These are phyloP conservation scores for Chenopodium album DNA, from an alignment of 148 eudicot species.

Conservation along the genomic window DNA sequence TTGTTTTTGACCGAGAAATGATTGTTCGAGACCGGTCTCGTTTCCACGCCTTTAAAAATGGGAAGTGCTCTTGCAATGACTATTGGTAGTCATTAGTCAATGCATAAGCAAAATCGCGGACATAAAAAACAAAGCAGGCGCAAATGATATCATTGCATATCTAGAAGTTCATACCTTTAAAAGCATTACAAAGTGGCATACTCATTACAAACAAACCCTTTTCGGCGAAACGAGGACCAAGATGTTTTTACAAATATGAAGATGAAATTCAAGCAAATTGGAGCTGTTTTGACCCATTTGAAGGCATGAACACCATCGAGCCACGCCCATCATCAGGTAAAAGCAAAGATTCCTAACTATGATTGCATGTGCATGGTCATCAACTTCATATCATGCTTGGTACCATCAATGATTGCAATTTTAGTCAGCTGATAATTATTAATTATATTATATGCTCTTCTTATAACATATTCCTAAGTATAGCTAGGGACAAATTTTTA, in stretches of 20 bases:
- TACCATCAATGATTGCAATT: constrained; percentile 37
- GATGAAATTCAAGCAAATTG: constrained; percentile 11
- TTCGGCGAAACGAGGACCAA: constrained; percentile 13
- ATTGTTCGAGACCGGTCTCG: constrained; percentile 62
- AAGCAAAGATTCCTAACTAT: constrained; percentile 29
- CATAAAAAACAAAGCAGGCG: constrained; percentile 14
- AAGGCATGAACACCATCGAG: constrained; percentile 24
- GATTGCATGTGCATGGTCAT: constrained; percentile 35
- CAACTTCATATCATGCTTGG: constrained; percentile 29
- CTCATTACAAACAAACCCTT: constrained; percentile 27
- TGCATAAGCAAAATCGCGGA: constrained; percentile 14
- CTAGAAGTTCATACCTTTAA: constrained; percentile 15
- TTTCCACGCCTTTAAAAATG: constrained; percentile 48
- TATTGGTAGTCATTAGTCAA: constrained; percentile 45
- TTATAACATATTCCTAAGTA: constrained; percentile 18
- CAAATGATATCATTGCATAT: constrained; percentile 22
- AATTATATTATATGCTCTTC: constrained; percentile 17
- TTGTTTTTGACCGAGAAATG: constrained; percentile 51
- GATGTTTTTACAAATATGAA: constrained; percentile 15
- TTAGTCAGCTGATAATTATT: constrained; percentile 29
- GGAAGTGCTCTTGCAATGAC: constrained; percentile 55
- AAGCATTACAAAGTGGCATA: constrained; percentile 12
- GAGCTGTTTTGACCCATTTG: constrained; percentile 20
- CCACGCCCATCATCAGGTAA: constrained; percentile 32
- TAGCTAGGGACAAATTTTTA: constrained; percentile 32